Evolutionary conservation across 208 protist genomes (phyloP).

Genomic region (Naegleria fowleri): DNA sequence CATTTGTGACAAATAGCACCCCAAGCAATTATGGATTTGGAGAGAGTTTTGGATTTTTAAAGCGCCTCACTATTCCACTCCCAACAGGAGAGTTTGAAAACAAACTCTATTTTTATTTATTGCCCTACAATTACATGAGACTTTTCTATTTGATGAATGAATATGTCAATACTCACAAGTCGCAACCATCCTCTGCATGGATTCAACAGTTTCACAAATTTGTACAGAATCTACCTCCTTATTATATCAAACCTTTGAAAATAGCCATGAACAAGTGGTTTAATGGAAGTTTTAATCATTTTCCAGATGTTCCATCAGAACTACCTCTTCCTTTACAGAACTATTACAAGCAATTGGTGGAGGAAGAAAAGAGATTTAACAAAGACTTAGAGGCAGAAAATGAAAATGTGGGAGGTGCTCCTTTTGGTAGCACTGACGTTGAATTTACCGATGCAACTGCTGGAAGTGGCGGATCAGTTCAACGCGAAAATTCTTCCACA

Average conservation of each 20-base stretch:
- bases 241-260: conserved; percentile 11
- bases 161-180: neutral
- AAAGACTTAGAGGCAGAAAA: neutral
- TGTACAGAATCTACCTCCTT: neutral
- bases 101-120: neutral
- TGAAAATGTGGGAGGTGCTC: neutral
- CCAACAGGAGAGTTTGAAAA: neutral
- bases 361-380: neutral
- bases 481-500: neutral
- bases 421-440: neutral
- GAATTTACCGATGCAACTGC: neutral
- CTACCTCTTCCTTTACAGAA: neutral
- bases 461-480: neutral
- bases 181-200: neutral
- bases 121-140: conserved; percentile 18
- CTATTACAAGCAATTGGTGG: neutral
- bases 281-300: neutral
- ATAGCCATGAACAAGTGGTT: neutral
- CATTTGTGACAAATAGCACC: neutral
- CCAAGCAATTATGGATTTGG: neutral
- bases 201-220: conserved; percentile 12
- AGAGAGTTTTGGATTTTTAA: conserved; percentile 24
- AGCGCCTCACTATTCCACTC: neutral
- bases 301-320: neutral
- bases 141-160: conserved; percentile 18